phyloP scores from a whole-genome alignment of 2,329 filamentous ascomycete genomes.

The Calonectria ilicicola region DNA sequence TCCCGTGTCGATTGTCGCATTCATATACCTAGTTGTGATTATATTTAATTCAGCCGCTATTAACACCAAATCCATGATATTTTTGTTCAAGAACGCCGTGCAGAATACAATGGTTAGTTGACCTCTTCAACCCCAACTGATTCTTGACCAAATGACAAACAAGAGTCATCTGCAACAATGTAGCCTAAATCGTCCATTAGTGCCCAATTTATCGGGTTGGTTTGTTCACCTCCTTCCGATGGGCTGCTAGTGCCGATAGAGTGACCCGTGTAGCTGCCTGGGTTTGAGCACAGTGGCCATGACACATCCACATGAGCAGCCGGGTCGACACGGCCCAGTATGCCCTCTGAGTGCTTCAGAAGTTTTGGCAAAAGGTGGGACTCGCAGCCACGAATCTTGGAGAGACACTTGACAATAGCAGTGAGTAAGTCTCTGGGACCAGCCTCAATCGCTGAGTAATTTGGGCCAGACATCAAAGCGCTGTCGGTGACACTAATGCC shows the following conservation, averaged over 20 bases:
- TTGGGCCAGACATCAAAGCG: slow-evolving; percentile 33
- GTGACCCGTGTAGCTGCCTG: background rate
- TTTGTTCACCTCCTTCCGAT: background rate
- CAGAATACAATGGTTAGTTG: background rate
- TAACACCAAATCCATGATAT: background rate
- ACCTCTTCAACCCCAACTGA: background rate
- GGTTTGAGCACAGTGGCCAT: slow-evolving; percentile 17
- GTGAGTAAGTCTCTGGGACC: slow-evolving; percentile 45
- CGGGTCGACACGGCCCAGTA: slow-evolving; percentile 28
- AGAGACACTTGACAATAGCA: slow-evolving; percentile 41
- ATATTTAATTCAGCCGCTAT: background rate
- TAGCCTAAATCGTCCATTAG: background rate
- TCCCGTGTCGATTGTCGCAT: background rate
- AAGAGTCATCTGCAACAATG: background rate
- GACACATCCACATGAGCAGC: slow-evolving; percentile 22
- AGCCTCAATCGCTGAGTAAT: slow-evolving; percentile 38
- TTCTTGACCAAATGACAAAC: background rate
- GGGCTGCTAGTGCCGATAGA: slow-evolving; percentile 27
- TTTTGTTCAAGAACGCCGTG: too few relatives aligned
- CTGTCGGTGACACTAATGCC: slow-evolving; percentile 46
- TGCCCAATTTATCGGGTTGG: background rate
- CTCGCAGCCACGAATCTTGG: slow-evolving; percentile 39
- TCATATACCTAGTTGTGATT: background rate
- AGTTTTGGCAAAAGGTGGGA: slow-evolving; percentile 45
- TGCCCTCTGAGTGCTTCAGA: slow-evolving; percentile 37